Base-by-base conservation (phyloP, 192 early-diverging fungal species). In the Linnemannia elongata region DNA sequence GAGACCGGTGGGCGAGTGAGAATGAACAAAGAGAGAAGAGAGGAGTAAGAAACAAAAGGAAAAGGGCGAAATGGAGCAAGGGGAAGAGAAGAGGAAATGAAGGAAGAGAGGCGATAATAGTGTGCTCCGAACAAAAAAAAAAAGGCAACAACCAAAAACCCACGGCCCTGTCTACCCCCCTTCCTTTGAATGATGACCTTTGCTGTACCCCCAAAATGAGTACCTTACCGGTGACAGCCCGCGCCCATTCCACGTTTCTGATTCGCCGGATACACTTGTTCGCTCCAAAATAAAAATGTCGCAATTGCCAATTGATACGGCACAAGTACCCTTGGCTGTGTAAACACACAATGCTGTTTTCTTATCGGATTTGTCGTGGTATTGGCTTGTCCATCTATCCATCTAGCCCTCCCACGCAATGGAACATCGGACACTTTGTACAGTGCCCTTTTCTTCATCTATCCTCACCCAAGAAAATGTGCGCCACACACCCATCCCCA, bases 171-270 rank as follows among this genome's bases (percentile, higher is more conserved):
- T 17, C 38, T 15, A 4, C 39, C 36, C 39, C 36, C 45, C 5
- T 42, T 49, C 27, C 17, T 27, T 49, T 1, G 2, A 6, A 6
- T 30, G 24, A 77, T 82, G 66, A 82, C 77, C 68, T 27, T 39
- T 70, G 82, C 77, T 55, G 73, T 45, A 42, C 72, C 42, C 60
- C 52, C 17, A 76, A 86, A 86, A 80, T 35, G 84, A 78, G 84
- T 86, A 86, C 84, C 84, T 78, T 86, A 74, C 35, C 35, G 79
- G 79, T 86, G 84, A 86, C 84, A 39, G 41, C 47, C 17, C 45
- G 24, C n/a, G 2, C 17, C 20, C 42, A 49, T 15, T 35, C 45
- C 39, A 39, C 49, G 47, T 36, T 49, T 75, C 27, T 75, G 30
- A 66, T 66, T 66, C 60, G 60, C 27, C 27, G 24, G 6, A 54